Base-by-base conservation (phyloP, 2,329 filamentous ascomycete genomes). In the Basipetospora sp. region DNA sequence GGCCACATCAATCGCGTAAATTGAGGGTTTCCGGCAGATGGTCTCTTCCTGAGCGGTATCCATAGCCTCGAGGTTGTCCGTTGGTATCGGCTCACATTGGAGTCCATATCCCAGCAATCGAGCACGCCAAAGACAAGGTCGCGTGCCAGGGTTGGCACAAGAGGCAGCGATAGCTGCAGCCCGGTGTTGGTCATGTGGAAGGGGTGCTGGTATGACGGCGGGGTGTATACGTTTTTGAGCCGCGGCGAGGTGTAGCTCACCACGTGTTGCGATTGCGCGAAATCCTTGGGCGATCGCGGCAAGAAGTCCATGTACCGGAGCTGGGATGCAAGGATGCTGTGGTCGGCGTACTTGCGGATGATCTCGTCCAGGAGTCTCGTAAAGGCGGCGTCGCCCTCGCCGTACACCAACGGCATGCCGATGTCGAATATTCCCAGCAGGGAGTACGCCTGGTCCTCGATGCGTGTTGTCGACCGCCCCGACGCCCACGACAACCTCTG, bases 401-500 rank as follows among this genome's bases (percentile, higher is more conserved):
- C 57, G 14, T 57, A 59, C 1, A 58, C 43, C 16, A 58, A 43
- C 5, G 53, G 50, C 53, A 60, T 58, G 18, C 52, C 53, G 4
- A 60, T 47, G 25, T 44, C 48, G 17, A 56, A 59, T 3, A 59
- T 43, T 1, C 56, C 57, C 25, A 59, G 42, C 19, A 59, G 36
- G 19, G 49, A 53, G 38, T 59, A 59, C 1, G 56, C 55, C 29
- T 47, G 42, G 41, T 60, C 55, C 28, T 58, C 50, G 22, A 31
- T 11, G 8, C 51, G 48, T 1, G 43, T 50, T 3, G 53, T 57
- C 30, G 50, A 38, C 13, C 57, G 47, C 14, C 44, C 39, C 5
- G 54, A 44, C n/a, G 53, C 54, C 56, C 55, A 60, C 14, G 49
- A 49, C 54, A 59, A 58, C 34, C 51, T 46, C 30, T 47, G 42